Evolutionary conservation across 306 rosid genomes (phyloP).

Genomic region (Castanea mollissima): DNA sequence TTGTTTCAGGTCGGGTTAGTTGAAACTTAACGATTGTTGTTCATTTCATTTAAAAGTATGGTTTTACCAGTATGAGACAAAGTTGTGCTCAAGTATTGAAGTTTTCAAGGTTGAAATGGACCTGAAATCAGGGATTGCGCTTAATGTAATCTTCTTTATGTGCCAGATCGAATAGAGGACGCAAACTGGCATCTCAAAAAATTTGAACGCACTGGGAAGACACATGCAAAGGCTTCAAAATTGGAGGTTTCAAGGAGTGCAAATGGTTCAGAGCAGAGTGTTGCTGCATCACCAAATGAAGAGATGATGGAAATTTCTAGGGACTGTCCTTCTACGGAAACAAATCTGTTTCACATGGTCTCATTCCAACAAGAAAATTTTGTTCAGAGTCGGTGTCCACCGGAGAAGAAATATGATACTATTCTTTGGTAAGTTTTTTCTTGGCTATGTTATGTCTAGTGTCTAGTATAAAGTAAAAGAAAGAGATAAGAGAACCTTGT

Average conservation of each 20-base stretch:
- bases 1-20: not conserved
- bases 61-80: conserved; percentile 5
- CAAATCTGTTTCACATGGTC: conserved; percentile 45
- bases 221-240: conserved; percentile 34
- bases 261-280: conserved; percentile 30
- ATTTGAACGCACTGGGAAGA: conserved; percentile 33
- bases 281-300: conserved; percentile 26
- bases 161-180: conserved; percentile 69
- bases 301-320: conserved; percentile 30
- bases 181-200: conserved; percentile 73
- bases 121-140: not conserved
- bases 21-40: not conserved
- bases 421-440: conserved; percentile 66
- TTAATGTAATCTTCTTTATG: not conserved
- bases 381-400: conserved; percentile 47
- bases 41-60: not conserved
- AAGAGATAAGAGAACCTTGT: not conserved
- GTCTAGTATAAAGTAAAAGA: not conserved
- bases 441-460: not conserved
- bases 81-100: conserved; percentile 3
- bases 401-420: conserved; percentile 64
- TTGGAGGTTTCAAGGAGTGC: conserved; percentile 29
- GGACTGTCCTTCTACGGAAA: conserved; percentile 28
- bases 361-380: conserved; percentile 74
- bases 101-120: not conserved